Conservation (phyloP, 495 filamentous ascomycete genomes). For the Margaritispora aquatica region DNA sequence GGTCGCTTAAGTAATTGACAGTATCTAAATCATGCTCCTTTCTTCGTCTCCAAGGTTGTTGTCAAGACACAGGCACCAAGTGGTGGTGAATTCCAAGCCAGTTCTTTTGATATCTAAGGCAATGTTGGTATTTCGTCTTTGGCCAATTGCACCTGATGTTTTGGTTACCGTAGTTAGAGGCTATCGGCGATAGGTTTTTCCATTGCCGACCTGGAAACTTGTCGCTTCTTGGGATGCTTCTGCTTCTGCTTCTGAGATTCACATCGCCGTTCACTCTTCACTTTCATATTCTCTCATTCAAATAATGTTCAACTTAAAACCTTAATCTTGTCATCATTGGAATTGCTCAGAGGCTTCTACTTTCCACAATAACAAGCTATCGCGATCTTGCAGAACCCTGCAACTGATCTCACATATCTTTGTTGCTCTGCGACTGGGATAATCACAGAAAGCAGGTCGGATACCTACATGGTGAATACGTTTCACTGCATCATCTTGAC, state of each 20-base stretch:
- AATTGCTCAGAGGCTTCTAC: not conserved
- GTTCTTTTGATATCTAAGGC: not conserved
- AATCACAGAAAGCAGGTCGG: not conserved
- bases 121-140: not conserved
- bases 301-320: not conserved
- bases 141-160: not conserved
- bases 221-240: not conserved
- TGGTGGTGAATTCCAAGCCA: not conserved
- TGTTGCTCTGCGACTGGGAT: not conserved
- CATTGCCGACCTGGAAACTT: not conserved
- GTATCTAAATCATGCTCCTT: conserved; percentile 11
- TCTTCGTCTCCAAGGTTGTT: not conserved
- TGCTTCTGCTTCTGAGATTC: not conserved
- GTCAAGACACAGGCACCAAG: not conserved
- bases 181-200: not conserved
- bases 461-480: conserved; percentile 10
- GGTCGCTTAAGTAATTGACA: conserved; percentile 12
- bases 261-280: not conserved
- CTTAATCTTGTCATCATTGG: not conserved
- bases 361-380: not conserved
- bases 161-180: no score
- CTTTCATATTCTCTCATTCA: conserved; percentile 1
- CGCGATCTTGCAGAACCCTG: not conserved
- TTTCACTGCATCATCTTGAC: conserved; percentile 10
- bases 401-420: not conserved